phyloP scores from a whole-genome alignment of 1,284 basidiomycete species.

The Ganoderma lingzhi region DNA sequence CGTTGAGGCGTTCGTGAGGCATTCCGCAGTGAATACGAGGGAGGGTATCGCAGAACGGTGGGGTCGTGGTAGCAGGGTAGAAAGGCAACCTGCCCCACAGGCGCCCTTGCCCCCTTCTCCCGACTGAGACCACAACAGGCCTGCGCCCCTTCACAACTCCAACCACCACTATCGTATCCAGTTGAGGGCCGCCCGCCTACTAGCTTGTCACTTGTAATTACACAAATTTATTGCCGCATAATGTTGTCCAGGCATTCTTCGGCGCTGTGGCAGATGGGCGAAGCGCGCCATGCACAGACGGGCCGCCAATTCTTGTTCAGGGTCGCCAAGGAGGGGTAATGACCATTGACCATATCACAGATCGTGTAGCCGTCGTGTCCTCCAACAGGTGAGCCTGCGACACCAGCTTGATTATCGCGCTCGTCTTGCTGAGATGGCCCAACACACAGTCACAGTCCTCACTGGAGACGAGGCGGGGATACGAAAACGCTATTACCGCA shows the following conservation, averaged over 20 bases:
- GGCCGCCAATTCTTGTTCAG: too few relatives aligned
- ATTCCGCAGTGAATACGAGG: neutral
- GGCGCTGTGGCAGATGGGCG: neutral
- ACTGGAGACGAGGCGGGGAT: neutral
- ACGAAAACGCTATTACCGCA: neutral
- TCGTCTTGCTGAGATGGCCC: neutral
- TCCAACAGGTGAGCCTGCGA: neutral
- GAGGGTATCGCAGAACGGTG: constrained; percentile 3
- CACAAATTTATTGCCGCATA: neutral
- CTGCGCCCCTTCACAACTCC: neutral
- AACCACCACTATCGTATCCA: neutral
- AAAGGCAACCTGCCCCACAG: neutral
- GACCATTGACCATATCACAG: neutral
- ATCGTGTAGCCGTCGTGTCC: neutral
- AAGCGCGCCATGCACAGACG: neutral
- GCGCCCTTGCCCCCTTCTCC: neutral
- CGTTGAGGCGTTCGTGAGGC: constrained; percentile 1
- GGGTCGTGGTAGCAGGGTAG: neutral
- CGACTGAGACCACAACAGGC: neutral
- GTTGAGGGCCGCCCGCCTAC: neutral
- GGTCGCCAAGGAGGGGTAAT: neutral
- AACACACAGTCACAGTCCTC: neutral
- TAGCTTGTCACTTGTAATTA: neutral
- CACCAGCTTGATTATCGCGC: neutral
- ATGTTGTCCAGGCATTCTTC: neutral